Conservation (phyloP, 73 alveolate genomes). For the Tetrahymena elliotti region DNA sequence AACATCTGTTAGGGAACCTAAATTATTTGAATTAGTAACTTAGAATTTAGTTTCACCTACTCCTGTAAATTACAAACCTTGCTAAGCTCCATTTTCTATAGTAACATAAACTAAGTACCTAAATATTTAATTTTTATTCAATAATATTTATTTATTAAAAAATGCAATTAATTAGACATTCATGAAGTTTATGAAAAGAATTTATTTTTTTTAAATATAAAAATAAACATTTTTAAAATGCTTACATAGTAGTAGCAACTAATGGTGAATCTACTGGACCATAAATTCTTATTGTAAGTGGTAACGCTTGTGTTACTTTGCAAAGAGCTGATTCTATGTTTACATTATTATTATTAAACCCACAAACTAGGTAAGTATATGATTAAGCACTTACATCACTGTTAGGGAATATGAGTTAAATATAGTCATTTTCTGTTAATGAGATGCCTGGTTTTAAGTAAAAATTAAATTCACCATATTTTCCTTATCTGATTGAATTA, state of each 20-base stretch:
- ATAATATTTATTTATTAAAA: too few relatives aligned
- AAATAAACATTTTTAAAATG: too few relatives aligned
- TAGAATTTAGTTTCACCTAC: background rate
- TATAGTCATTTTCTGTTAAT: background rate
- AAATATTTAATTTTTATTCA: background rate
- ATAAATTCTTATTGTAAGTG: background rate
- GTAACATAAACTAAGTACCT: background rate
- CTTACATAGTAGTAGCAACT: background rate
- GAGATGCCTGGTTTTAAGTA: background rate
- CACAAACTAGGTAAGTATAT: background rate
- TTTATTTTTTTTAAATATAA: too few relatives aligned
- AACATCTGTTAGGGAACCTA: background rate
- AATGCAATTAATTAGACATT: too few relatives aligned
- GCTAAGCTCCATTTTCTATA: background rate
- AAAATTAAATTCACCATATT: background rate
- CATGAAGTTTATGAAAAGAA: too few relatives aligned
- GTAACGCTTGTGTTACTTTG: background rate
- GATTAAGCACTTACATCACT: background rate
- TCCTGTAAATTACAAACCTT: slow-evolving; percentile 18
- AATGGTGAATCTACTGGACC: background rate
- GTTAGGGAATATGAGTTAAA: background rate
- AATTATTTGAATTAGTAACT: background rate
- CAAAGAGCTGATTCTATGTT: background rate
- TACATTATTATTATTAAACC: background rate
- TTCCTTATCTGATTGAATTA: background rate